These are phyloP conservation scores for Sisymbrium altissimum DNA, from an alignment of 345 rosid species.

Conservation along the genomic window DNA sequence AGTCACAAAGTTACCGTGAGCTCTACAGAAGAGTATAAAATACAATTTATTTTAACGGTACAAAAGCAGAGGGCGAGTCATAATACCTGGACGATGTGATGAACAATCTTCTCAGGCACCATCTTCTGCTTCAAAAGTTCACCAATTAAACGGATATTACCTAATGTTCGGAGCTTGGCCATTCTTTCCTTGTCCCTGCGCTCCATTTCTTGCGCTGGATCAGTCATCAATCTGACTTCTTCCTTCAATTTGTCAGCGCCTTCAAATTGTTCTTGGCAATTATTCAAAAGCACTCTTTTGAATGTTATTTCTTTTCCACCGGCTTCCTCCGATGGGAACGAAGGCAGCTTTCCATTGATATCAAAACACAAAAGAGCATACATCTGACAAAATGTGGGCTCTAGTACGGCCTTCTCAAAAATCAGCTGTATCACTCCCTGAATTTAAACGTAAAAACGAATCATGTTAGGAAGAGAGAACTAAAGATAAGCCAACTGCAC, in stretches of 20 bases:
- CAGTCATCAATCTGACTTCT: conserved; percentile 70
- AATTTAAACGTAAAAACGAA: conserved; percentile 1
- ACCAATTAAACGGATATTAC: conserved; percentile 89
- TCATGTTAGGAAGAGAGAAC: conserved; percentile 1
- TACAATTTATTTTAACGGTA: background rate
- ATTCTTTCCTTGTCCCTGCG: conserved; percentile 81
- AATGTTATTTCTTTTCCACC: conserved; percentile 84
- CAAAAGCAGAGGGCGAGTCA: background rate
- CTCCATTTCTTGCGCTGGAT: conserved; percentile 75
- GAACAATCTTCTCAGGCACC: conserved; percentile 92
- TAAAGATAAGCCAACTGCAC: background rate
- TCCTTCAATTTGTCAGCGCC: conserved; percentile 79
- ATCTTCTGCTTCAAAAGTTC: conserved; percentile 94
- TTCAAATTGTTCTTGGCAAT: conserved; percentile 93
- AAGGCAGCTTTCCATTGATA: conserved; percentile 70
- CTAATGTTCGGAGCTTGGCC: conserved; percentile 79
- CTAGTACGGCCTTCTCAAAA: conserved; percentile 90
- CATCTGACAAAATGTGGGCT: conserved; percentile 95
- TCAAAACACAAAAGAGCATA: conserved; percentile 84
- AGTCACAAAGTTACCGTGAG: background rate
- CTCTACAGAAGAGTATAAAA: background rate
- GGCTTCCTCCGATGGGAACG: conserved; percentile 85
- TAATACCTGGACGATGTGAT: conserved; percentile 79
- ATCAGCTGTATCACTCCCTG: conserved; percentile 89
- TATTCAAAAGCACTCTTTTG: conserved; percentile 79